phyloP scores from a whole-genome alignment of 345 rosid genomes.

The Bruguiera gymnorhiza region DNA sequence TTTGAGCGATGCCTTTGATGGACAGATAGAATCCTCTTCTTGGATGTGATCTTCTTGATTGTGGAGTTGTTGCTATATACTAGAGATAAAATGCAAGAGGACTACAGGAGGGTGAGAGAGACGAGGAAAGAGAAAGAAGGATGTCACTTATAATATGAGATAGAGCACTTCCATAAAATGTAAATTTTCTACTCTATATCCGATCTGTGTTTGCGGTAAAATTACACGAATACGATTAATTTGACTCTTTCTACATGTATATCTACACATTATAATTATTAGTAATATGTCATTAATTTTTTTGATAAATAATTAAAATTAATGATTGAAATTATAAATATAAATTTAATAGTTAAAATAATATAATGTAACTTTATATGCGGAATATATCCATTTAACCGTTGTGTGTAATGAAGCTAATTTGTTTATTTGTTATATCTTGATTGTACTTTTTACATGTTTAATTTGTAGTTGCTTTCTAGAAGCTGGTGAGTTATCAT shows the following conservation, averaged over 20 bases:
- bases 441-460: not conserved
- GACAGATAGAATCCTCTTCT: constrained; percentile 45
- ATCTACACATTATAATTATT: too few relatives aligned
- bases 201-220: too few relatives aligned
- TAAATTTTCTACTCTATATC: not conserved
- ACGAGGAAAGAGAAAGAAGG: constrained; percentile 2
- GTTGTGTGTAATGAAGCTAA: not conserved
- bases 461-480: too few relatives aligned
- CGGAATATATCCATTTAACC: too few relatives aligned
- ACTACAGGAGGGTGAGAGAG: constrained; percentile 9
- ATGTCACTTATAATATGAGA: constrained; percentile 7
- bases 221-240: too few relatives aligned
- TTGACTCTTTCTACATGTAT: too few relatives aligned
- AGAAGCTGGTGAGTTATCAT: constrained; percentile 4
- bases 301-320: too few relatives aligned
- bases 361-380: too few relatives aligned
- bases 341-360: too few relatives aligned
- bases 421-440: not conserved
- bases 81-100: not conserved
- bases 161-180: constrained; percentile 21
- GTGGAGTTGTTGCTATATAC: constrained; percentile 34
- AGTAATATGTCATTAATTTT: too few relatives aligned
- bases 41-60: constrained; percentile 61
- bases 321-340: too few relatives aligned
- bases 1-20: constrained; percentile 39